These are phyloP conservation scores for Postia placenta DNA, from an alignment of 768 basidiomycete species.

Conservation along the genomic window DNA sequence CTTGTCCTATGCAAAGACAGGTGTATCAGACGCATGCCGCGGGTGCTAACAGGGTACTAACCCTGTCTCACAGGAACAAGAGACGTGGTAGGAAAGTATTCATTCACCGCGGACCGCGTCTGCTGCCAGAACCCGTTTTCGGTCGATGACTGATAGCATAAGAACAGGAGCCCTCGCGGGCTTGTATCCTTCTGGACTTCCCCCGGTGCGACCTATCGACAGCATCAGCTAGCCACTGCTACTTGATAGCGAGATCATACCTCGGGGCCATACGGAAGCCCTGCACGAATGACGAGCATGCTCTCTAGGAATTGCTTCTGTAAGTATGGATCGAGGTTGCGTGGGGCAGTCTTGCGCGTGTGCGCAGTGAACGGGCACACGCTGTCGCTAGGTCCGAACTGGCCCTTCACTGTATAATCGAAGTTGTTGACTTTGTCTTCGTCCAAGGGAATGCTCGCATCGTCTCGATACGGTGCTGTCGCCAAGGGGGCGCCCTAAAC, in stretches of 20 bases:
- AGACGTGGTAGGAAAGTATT: slow-evolving; percentile 1
- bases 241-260: slow-evolving; percentile 12
- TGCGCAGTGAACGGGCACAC: slow-evolving; percentile 43
- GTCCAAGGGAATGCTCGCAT: slow-evolving; percentile 31
- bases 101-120: slow-evolving; percentile 7
- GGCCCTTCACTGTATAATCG: slow-evolving; percentile 25
- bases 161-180: slow-evolving; percentile 23
- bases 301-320: slow-evolving; percentile 16
- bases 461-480: slow-evolving; percentile 36
- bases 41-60: too few relatives aligned
- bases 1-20: too few relatives aligned
- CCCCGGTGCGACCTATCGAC: background rate
- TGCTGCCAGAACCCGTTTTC: slow-evolving; percentile 33
- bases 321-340: slow-evolving; percentile 22
- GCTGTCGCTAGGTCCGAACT: slow-evolving; percentile 5
- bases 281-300: slow-evolving; percentile 24
- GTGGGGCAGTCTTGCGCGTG: slow-evolving; percentile 40
- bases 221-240: background rate
- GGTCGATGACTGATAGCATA: slow-evolving; percentile 31
- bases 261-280: slow-evolving; percentile 32
- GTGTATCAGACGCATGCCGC: too few relatives aligned
- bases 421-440: slow-evolving; percentile 38
- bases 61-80: too few relatives aligned
- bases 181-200: background rate
- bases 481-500: slow-evolving; percentile 34